Evolutionary conservation across 2,329 filamentous ascomycete genomes (phyloP).

Genomic region (Penicillium sp.): DNA sequence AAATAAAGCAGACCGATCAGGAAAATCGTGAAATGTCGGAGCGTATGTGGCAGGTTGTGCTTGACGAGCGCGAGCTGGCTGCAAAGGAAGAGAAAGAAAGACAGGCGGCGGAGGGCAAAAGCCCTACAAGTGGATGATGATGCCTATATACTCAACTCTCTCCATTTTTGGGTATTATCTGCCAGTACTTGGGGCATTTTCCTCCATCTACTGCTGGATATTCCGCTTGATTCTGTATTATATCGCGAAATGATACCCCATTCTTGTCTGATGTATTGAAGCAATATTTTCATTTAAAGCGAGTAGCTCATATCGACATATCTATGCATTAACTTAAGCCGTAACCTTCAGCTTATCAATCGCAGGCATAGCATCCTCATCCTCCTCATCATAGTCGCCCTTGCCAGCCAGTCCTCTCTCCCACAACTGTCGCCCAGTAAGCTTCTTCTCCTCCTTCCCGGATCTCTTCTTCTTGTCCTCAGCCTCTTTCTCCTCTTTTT

Average conservation of each 20-base stretch:
- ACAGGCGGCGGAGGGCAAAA: not conserved
- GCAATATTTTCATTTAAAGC: not conserved
- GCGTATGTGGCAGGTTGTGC: slow-evolving; percentile 42
- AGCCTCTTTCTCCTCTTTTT: slow-evolving; percentile 71
- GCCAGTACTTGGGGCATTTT: not conserved
- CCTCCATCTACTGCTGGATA: not conserved
- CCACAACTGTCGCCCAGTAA: slow-evolving; percentile 76
- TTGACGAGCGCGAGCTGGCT: slow-evolving; percentile 39
- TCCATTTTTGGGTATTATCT: not conserved
- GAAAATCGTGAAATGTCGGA: slow-evolving; percentile 31
- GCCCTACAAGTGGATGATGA: not conserved
- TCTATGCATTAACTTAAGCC: slow-evolving; percentile 40
- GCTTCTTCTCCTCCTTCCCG: slow-evolving; percentile 60
- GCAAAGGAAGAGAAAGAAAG: slow-evolving; percentile 26
- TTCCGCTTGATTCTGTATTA: not conserved
- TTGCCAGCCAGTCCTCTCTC: slow-evolving; percentile 69
- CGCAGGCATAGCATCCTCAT: slow-evolving; percentile 59
- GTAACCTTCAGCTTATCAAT: slow-evolving; percentile 72
- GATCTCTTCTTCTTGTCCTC: slow-evolving; percentile 77
- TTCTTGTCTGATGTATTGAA: not conserved
- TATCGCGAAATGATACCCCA: slow-evolving; percentile 2
- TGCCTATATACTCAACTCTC: not conserved
- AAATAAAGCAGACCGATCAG: slow-evolving; percentile 28
- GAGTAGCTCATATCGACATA: slow-evolving; percentile 11
- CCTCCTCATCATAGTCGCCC: slow-evolving; percentile 64